Conservation (phyloP, 768 basidiomycete species). For the Tephrocybe sp. region DNA sequence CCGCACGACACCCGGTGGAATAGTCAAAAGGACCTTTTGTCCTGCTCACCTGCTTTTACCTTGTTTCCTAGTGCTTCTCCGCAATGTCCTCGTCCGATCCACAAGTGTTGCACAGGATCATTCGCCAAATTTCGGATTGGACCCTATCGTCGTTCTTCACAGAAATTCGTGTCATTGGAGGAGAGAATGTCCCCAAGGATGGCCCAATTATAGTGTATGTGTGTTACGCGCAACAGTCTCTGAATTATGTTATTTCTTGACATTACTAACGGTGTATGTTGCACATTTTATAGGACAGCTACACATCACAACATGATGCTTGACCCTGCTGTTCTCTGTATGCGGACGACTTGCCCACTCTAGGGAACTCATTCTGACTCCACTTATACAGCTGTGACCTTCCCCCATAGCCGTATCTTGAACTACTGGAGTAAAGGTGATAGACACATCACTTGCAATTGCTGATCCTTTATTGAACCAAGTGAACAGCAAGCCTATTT, state of each 20-base stretch:
- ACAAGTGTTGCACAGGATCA: conserved; percentile 60
- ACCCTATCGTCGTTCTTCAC: conserved; percentile 87
- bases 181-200: conserved; percentile 80
- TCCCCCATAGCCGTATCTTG: conserved; percentile 78
- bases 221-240: not conserved
- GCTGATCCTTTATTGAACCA: conserved; percentile 1
- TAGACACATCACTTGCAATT: conserved; percentile 2
- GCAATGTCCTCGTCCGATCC: conserved; percentile 29
- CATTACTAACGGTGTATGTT: not conserved
- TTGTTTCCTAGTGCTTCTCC: not conserved
- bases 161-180: conserved; percentile 81
- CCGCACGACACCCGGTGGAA: too few species aligned
- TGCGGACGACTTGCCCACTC: not conserved
- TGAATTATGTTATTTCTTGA: not conserved
- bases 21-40: too few species aligned
- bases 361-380: conserved; percentile 5
- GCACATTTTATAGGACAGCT: conserved; percentile 50
- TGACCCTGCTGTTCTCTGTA: conserved; percentile 80
- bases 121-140: conserved; percentile 68
- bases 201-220: conserved; percentile 94
- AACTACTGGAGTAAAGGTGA: conserved; percentile 97
- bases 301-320: conserved; percentile 97
- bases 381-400: conserved; percentile 60
- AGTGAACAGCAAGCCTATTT: conserved; percentile 65
- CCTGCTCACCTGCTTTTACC: not conserved